Evolutionary conservation across 2,329 filamentous ascomycete genomes (phyloP).

Genomic region (Botrytis elliptica): DNA sequence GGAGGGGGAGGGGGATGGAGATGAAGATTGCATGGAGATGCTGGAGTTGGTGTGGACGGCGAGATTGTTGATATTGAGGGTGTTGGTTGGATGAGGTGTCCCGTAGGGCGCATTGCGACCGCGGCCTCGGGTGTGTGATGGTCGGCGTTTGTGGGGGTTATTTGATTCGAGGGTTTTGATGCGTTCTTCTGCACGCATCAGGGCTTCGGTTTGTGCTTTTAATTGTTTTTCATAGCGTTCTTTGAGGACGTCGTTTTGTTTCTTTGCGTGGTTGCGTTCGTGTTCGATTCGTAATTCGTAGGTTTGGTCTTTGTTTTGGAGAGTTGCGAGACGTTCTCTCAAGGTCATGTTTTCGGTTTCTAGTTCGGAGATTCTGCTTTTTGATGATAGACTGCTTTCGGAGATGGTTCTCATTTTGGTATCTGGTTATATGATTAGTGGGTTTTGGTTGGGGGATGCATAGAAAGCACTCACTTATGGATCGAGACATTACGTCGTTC

Average conservation of each 20-base stretch:
- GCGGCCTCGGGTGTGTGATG: constrained; percentile 25
- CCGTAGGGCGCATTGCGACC: constrained; percentile 20
- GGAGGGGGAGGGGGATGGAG: neutral
- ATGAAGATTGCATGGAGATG: neutral
- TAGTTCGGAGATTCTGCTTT: constrained; percentile 20
- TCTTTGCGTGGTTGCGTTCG: constrained; percentile 29
- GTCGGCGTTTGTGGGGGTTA: constrained; percentile 9
- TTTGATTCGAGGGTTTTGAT: constrained; percentile 23
- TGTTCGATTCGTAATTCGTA: constrained; percentile 29
- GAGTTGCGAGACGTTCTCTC: constrained; percentile 26
- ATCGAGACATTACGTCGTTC: constrained; percentile 36
- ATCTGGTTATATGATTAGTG: constrained; percentile 20
- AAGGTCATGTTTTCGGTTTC: constrained; percentile 24
- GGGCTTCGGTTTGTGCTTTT: constrained; percentile 22
- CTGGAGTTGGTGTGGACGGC: neutral
- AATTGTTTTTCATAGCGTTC: constrained; percentile 29
- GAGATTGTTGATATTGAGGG: constrained; percentile 8
- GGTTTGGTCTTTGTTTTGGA: constrained; percentile 27
- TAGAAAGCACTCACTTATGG: constrained; percentile 39
- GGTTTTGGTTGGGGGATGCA: no score
- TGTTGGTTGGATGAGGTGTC: constrained; percentile 17
- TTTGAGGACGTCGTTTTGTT: constrained; percentile 29
- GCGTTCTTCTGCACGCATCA: constrained; percentile 20
- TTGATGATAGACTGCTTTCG: constrained; percentile 17
- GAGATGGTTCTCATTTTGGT: constrained; percentile 27